Evolutionary conservation across 768 basidiomycete species (phyloP).

Genomic region (Serpula lacrymans): DNA sequence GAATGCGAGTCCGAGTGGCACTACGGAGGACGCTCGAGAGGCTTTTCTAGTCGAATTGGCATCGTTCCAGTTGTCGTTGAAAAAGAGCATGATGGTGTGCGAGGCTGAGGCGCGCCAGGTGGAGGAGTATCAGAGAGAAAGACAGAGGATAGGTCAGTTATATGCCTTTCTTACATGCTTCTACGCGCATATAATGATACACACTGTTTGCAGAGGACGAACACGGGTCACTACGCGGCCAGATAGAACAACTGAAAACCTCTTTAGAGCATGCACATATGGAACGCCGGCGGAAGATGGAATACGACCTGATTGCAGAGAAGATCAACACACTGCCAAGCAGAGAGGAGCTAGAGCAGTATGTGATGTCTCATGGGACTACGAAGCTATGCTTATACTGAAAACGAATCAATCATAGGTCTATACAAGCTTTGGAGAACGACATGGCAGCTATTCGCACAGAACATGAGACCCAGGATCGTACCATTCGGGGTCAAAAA

Average conservation of each 20-base stretch:
- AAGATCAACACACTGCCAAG: slow-evolving; percentile 76
- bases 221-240: slow-evolving; percentile 58
- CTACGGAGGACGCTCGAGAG: slow-evolving; percentile 70
- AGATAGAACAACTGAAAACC: slow-evolving; percentile 76
- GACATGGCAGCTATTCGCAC: slow-evolving; percentile 72
- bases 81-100: slow-evolving; percentile 80
- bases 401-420: slow-evolving; percentile 35
- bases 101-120: slow-evolving; percentile 85
- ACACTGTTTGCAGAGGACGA: slow-evolving; percentile 56
- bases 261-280: slow-evolving; percentile 77
- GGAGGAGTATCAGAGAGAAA: slow-evolving; percentile 75
- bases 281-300: slow-evolving; percentile 73
- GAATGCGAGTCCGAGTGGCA: slow-evolving; percentile 22
- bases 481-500: slow-evolving; percentile 66
- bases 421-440: slow-evolving; percentile 66
- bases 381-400: neutral
- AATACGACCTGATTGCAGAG: slow-evolving; percentile 82
- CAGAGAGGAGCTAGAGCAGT: slow-evolving; percentile 77
- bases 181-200: neutral
- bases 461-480: slow-evolving; percentile 73
- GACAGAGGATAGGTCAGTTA: slow-evolving; percentile 65
- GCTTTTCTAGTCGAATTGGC: slow-evolving; percentile 76
- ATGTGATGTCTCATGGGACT: slow-evolving; percentile 26
- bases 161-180: neutral
- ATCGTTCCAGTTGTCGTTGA: slow-evolving; percentile 68